Base-by-base conservation (phyloP, 805 yeast genomes). In the Groenewaldozyma salmanticensis region DNA sequence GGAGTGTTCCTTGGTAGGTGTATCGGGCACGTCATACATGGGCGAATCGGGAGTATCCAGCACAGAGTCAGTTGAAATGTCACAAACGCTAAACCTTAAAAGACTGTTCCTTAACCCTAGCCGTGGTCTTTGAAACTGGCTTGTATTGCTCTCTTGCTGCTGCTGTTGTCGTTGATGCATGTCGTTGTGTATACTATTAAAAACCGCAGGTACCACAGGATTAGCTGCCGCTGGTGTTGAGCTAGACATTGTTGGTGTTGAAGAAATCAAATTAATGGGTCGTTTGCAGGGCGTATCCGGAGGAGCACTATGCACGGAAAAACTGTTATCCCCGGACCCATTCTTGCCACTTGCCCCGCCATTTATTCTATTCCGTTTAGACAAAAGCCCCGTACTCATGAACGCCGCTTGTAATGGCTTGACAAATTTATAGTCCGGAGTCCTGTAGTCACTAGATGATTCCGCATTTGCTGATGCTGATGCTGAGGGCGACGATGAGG, bases 331-430 rank as follows among this genome's bases (percentile, higher is more conserved):
- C 13, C 29, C 29, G 13, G 29, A 52, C 27, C 66, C 27, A 18
- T 44, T 35, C 49, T 57, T 35, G 33, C 46, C 38, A 35, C 39
- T 35, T 18, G 36, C 29, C 34, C 39, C 22, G 15, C 45, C 46
- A 55, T 58, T 52, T 57, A 65, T 64, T 60, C 59, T 60, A 35
- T 77, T 65, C 61, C 81, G 66, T 57, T 78, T 78, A 31, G 81
- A 75, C 44, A 79, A 60, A 27, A 85, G 62, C 0, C 95, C 95
- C 0, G 83, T 65, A 2, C 88, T 73, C 57, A 75, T 70, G 59
- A 85, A 85, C 13, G 92, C 95, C 0, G 88, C 79, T 57, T 84
- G 94, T 31, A 85, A 67, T 2, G 95, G 95, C 55, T 81, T 82
- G 18, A 82, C 92, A 37, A 76, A 74, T 48, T 76, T 73, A 59